Evolutionary conservation across 2,329 filamentous ascomycete species (phyloP).

Genomic region (Pseudogymnoascus sp.): DNA sequence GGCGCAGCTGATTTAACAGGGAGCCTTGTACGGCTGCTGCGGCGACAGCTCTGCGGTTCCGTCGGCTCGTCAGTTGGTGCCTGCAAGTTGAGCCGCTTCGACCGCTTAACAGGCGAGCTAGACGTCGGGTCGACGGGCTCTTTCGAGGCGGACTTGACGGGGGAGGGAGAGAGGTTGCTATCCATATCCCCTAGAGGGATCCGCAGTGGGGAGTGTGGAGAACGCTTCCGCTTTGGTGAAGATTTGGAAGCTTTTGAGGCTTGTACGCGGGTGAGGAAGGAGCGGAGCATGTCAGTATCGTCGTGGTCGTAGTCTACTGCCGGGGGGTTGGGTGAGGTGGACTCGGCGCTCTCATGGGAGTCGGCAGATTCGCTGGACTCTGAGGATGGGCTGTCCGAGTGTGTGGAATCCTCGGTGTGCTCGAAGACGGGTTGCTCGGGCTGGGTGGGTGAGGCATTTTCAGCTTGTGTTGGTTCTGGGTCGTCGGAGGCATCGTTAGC

Average conservation of each 20-base stretch:
- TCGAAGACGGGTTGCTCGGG: not conserved
- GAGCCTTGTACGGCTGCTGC: slow-evolving; percentile 27
- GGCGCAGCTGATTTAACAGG: slow-evolving; percentile 21
- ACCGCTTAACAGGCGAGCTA: not conserved
- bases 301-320: slow-evolving; percentile 20
- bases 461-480: not conserved
- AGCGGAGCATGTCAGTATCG: slow-evolving; percentile 31
- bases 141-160: slow-evolving; percentile 15
- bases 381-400: slow-evolving; percentile 5
- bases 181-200: slow-evolving; percentile 22
- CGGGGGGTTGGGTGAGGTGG: not conserved
- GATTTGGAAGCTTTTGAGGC: slow-evolving; percentile 29
- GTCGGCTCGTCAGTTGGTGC: not conserved
- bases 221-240: slow-evolving; percentile 20
- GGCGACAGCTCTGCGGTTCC: slow-evolving; percentile 16
- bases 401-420: not conserved
- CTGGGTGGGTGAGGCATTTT: not conserved
- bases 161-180: slow-evolving; percentile 19
- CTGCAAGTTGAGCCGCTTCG: not conserved
- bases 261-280: slow-evolving; percentile 30
- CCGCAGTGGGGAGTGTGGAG: slow-evolving; percentile 27
- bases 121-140: not conserved
- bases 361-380: not conserved
- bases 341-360: not conserved
- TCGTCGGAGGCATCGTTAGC: not conserved